Conservation (phyloP, 768 basidiomycete species). For the Boletus edulis region DNA sequence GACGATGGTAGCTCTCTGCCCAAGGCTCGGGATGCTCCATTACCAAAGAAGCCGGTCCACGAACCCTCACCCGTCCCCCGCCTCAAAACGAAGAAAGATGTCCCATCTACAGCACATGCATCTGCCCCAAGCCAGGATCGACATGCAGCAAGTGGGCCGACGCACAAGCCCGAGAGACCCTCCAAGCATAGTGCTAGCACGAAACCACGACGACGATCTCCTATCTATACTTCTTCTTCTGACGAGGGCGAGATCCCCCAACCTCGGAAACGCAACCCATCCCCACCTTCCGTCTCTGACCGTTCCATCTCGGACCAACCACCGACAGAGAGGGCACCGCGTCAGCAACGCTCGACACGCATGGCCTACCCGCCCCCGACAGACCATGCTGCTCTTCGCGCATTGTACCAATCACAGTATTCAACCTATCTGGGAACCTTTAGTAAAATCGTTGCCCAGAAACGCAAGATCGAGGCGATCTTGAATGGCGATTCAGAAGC, state of each 20-base stretch:
- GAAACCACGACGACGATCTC: slow-evolving; percentile 52
- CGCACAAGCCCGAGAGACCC: slow-evolving; percentile 20
- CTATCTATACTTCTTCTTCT: slow-evolving; percentile 67
- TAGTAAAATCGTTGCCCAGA: slow-evolving; percentile 47
- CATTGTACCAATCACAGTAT: slow-evolving; percentile 52
- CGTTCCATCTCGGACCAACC: slow-evolving; percentile 20
- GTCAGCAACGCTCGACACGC: slow-evolving; percentile 30
- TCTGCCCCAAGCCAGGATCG: slow-evolving; percentile 16
- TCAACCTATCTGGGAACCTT: slow-evolving; percentile 48
- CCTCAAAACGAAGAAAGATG: slow-evolving; percentile 39
- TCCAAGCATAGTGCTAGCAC: slow-evolving; percentile 14
- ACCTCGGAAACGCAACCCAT: slow-evolving; percentile 24
- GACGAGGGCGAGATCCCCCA: slow-evolving; percentile 48
- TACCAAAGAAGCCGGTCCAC: slow-evolving; percentile 38
- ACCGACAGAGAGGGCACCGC: slow-evolving; percentile 11
- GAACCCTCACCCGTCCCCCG: slow-evolving; percentile 23
- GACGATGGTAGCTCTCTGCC: slow-evolving; percentile 31
- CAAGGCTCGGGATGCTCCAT: slow-evolving; percentile 24
- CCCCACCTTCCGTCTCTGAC: slow-evolving; percentile 27
- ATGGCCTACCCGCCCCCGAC: slow-evolving; percentile 37
- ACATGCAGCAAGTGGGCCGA: not conserved
- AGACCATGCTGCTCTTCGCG: slow-evolving; percentile 52
- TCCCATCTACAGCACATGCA: slow-evolving; percentile 23
- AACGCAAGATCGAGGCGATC: slow-evolving; percentile 50
- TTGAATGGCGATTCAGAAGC: slow-evolving; percentile 54